Conservation (phyloP, 495 filamentous ascomycete genomes). For the Aspergillus carlsbadensis region DNA sequence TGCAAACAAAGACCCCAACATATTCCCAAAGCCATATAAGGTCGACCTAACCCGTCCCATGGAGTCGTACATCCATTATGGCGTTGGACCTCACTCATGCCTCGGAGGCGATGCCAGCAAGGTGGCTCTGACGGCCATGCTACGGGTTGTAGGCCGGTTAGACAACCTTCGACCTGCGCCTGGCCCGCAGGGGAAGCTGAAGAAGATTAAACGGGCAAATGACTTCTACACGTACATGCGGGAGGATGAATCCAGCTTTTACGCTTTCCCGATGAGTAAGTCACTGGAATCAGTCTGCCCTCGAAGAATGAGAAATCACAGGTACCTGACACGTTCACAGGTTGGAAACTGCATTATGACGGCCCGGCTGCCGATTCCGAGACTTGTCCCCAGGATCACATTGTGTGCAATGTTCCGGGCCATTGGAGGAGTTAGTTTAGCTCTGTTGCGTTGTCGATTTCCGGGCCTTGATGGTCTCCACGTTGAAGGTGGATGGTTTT, state of each 20-base stretch:
- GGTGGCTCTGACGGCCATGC: slow-evolving; percentile 63
- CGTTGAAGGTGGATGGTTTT: too few species aligned
- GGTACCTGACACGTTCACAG: slow-evolving; percentile 7
- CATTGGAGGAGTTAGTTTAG: not conserved
- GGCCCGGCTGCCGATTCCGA: slow-evolving; percentile 27
- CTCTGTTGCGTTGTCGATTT: too few species aligned
- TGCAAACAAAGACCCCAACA: slow-evolving; percentile 55
- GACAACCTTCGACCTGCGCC: slow-evolving; percentile 60
- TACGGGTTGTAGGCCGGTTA: slow-evolving; percentile 54
- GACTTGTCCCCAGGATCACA: not conserved
- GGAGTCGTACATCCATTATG: slow-evolving; percentile 66
- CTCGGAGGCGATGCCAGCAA: slow-evolving; percentile 61
- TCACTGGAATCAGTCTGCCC: too few species aligned
- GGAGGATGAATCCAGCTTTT: slow-evolving; percentile 67
- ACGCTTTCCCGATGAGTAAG: slow-evolving; percentile 65
- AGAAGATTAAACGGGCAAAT: slow-evolving; percentile 60
- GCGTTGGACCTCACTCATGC: slow-evolving; percentile 57
- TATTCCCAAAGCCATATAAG: slow-evolving; percentile 64
- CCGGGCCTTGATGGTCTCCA: too few species aligned
- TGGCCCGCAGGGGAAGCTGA: slow-evolving; percentile 67
- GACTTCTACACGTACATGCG: slow-evolving; percentile 67
- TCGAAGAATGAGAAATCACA: too few species aligned
- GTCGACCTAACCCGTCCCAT: slow-evolving; percentile 65
- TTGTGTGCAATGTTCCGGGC: not conserved
- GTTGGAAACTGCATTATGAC: slow-evolving; percentile 38